Evolutionary conservation across 2,329 filamentous ascomycete genomes (phyloP), one percentile per base, ranked within the genome.

Genomic region (Talaromyces islandicus): DNA sequence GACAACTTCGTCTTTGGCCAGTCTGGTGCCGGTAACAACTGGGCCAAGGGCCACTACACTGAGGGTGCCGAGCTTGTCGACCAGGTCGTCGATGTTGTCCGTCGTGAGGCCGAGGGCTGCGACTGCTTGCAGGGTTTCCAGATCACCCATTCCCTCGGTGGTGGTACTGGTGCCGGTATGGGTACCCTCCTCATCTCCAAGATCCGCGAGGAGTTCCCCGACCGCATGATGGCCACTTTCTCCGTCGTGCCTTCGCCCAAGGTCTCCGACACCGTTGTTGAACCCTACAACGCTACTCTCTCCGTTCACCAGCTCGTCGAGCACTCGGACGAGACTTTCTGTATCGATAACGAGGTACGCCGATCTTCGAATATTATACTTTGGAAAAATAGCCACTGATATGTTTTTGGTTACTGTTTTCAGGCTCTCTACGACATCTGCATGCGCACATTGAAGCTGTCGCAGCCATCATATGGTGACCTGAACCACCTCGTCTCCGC

Each of bases 221-320:
- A 99, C 85, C 91, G 94, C 76, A 99, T 99, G 94, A 99, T 97
- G 94, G 92, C 94, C 70, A 99, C 94, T 68, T 99, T 97, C 88
- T 97, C 94, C 72, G 94, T 99, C 73, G 89, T 97, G 65, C 94
- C 94, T 73, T 97, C 94, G 54, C 94, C 94, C 78, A 99, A 97
- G 89, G 94, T 99, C 74, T 99, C 94, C 65, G 94, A 99, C 80
- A 99, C 94, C 75, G 94, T 99, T 73, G 94, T 99, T 73, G 94
- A 99, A 86, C 94, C 94, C 70, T 99, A 99, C 88, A 99, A 99
- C 83, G 94, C 94, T 75, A 99, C 94, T 64, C 91, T 99, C 73
- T 99, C 94, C 72, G 86, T 99, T 70, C 94, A 99, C 83, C 94
- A 99, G 86, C 86, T 99, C 71, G 94, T 99, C 70, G 94, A 99